Base-by-base conservation (phyloP, 148 eudicot species). In the Gaultheria prostrata region DNA sequence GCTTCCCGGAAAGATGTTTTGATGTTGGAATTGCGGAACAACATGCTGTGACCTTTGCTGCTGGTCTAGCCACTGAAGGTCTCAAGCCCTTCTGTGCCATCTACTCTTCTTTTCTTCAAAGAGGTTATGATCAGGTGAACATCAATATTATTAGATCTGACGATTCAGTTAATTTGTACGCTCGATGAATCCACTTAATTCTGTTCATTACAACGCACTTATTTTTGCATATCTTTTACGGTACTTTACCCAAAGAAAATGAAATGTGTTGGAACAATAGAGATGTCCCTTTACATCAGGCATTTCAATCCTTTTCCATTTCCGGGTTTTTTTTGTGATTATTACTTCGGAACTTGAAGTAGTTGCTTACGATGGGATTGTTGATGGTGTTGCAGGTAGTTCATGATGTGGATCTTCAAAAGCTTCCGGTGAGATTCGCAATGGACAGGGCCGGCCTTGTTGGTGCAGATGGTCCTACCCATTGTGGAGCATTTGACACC, bases 21-120 rank as follows among this genome's bases (percentile, higher is more conserved):
- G 91, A 89, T 77, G 91, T 89, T 49, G 91, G 91, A 32, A 89
- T 89, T 26, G 91, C 91, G 0, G 91, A 89, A 77, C 91, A 89
- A 67, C 91, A 89, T 65, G 91, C 88, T 14, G 89, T 89, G 43
- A 89, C 91, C 15, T 89, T 89, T 80, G 91, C 91, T 39, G 91
- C 91, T 26, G 89, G 91, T 61, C 24, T 89, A 75, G 91, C 91
- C n/a, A 83, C 87, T 18, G 89, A 89, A 75, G 89, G 89, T 12
- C 84, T 89, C 46, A 89, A 89, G 81, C 91, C 89, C 6, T 89
- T 89, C 32, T 89, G 91, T 73, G 84, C 89, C 76, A 89, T 89
- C 18, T 89, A 89, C 80, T 89, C 89, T 32, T 87, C 91, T 11
- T 89, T 89, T 43, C 83, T 89, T 1, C 91, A 89, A 69, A 87